A percentile compares a stretch with the other conserved stretches of the same genome.
Evolutionary conservation across 179 eudicot genomes (phyloP).

Genomic region (Silene noctiflora): DNA sequence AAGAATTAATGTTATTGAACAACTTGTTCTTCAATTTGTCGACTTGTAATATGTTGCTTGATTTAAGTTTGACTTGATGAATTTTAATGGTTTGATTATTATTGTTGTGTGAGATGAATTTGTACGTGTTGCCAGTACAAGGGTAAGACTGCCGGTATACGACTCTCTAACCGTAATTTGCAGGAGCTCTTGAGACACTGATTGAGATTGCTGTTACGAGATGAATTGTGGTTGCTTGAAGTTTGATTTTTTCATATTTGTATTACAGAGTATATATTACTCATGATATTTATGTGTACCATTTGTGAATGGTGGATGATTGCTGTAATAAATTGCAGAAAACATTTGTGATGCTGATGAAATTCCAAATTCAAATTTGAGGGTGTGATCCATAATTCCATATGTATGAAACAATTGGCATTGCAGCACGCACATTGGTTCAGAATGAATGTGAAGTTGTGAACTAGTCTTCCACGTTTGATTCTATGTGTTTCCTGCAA

Average conservation of each 20-base stretch:
- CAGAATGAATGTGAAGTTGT: too few relatives aligned
- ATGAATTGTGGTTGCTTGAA: not conserved
- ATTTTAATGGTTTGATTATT: not conserved
- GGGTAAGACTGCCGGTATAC: too few relatives aligned
- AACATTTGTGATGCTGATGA: not conserved
- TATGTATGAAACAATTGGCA: too few relatives aligned
- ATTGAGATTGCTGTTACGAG: not conserved
- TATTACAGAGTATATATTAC: not conserved
- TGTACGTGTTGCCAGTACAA: too few relatives aligned
- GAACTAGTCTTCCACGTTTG: too few relatives aligned
- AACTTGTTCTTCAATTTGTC: constrained; percentile 19
- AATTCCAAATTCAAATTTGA: not conserved
- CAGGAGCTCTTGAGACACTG: too few relatives aligned
- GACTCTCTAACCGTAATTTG: too few relatives aligned
- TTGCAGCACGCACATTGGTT: too few relatives aligned
- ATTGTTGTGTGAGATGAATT: not conserved
- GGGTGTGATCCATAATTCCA: not conserved
- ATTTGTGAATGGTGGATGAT: not conserved
- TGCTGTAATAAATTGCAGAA: not conserved
- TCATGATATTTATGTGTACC: not conserved
- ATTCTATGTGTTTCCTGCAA: too few relatives aligned
- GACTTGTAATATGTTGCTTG: not conserved
- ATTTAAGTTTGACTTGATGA: not conserved
- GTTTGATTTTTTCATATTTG: not conserved
- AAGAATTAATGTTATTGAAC: not conserved